These are phyloP conservation scores for Magnusiomyces fungicola DNA, from an alignment of 1,139 yeast genomes.

Conservation along the genomic window DNA sequence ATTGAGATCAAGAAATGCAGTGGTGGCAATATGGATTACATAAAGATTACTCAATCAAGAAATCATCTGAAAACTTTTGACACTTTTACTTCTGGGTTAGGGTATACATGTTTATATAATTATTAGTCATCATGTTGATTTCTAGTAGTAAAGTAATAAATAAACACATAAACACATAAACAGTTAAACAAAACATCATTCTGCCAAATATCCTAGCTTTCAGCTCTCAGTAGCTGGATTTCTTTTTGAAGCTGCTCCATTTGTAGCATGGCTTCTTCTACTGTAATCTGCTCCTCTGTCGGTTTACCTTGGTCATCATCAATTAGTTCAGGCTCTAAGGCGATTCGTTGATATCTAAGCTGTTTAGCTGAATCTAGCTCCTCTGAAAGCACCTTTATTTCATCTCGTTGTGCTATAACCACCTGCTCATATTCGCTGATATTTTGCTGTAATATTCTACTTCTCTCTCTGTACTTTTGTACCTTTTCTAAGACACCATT, in stretches of 20 bases:
- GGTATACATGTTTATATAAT: not conserved
- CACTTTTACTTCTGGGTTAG: not conserved
- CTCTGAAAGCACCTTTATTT: not conserved
- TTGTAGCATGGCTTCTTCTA: not conserved
- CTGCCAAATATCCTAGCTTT: not conserved
- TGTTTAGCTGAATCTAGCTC: not conserved
- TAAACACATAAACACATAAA: not conserved
- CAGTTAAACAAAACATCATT: not conserved
- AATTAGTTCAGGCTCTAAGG: not conserved
- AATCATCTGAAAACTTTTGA: no score
- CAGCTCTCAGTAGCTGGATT: conserved; percentile 25
- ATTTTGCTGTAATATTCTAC: conserved; percentile 23
- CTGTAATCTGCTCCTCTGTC: not conserved
- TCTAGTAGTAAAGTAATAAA: not conserved
- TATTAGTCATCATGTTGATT: no score
- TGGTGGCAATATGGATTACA: not conserved
- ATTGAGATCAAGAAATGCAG: not conserved
- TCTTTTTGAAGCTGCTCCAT: conserved; percentile 13
- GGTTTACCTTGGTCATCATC: not conserved
- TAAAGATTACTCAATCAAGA: no score
- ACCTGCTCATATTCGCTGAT: conserved; percentile 31
- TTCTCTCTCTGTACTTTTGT: conserved; percentile 19
- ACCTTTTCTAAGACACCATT: conserved; percentile 28
- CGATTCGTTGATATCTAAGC: not conserved
- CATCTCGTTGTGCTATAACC: conserved; percentile 20